A percentile compares a stretch with the other conserved stretches of the same genome.
Evolutionary conservation across 306 rosid species (phyloP).

Genomic region (Vigna hirtella): DNA sequence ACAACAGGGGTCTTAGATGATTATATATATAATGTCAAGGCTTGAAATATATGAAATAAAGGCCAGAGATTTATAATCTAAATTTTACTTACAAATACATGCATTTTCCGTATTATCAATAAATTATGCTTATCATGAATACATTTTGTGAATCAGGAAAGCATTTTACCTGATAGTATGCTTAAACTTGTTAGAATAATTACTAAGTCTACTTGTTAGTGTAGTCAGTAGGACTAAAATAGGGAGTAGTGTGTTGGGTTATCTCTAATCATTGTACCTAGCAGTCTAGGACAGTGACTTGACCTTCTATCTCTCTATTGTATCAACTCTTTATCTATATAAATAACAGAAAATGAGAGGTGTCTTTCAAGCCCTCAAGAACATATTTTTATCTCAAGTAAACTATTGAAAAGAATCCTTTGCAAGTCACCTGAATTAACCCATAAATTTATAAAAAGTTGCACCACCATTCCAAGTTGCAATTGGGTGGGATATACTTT

Average conservation of each 20-base stretch:
- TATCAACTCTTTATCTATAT: too few species aligned
- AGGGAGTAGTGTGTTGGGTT: too few species aligned
- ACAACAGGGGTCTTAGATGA: not conserved
- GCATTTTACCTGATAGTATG: constrained; percentile 26
- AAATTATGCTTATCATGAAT: constrained; percentile 17
- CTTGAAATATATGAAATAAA: constrained; percentile 1
- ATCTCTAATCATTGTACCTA: too few species aligned
- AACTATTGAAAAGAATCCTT: constrained; percentile 23
- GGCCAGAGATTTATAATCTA: constrained; percentile 20
- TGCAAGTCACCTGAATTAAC: constrained; percentile 30
- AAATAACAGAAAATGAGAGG: too few species aligned
- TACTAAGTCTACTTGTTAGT: too few species aligned
- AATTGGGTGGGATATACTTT: constrained; percentile 21
- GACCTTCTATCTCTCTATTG: too few species aligned
- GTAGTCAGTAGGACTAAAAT: too few species aligned
- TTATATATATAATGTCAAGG: not conserved
- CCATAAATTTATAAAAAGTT: constrained; percentile 14
- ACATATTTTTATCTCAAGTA: too few species aligned
- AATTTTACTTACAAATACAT: not conserved
- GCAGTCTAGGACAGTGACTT: too few species aligned
- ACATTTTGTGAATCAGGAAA: constrained; percentile 32
- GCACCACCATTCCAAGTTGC: constrained; percentile 32
- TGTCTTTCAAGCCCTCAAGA: too few species aligned
- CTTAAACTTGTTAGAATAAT: not conserved
- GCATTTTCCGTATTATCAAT: constrained; percentile 12